Evolutionary conservation across 805 yeast genomes (phyloP).

Genomic region (Hanseniaspora mollemarum): DNA sequence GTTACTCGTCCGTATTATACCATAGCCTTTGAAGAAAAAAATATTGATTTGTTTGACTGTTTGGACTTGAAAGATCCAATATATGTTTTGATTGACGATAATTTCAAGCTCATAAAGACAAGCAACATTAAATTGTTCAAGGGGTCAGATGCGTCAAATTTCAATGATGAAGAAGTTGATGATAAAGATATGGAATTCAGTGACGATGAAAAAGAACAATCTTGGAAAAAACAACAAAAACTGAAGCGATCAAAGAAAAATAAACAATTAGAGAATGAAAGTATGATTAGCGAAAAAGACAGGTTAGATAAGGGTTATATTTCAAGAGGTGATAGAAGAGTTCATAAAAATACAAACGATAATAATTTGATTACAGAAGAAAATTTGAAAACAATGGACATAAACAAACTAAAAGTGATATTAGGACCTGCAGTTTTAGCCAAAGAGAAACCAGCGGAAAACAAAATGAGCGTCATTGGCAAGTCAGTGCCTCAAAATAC

Average conservation of each 20-base stretch:
- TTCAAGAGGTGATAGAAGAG: constrained; percentile 3
- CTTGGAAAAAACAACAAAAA: constrained; percentile 52
- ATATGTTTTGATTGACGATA: constrained; percentile 10
- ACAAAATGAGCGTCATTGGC: no score
- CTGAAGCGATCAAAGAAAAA: constrained; percentile 40
- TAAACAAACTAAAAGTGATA: constrained; percentile 13
- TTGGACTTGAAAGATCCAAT: constrained; percentile 7
- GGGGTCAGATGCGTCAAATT: constrained; percentile 92
- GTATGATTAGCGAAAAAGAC: constrained; percentile 9
- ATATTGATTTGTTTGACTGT: constrained; percentile 17
- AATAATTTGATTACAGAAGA: constrained; percentile 16
- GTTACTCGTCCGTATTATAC: constrained; percentile 72
- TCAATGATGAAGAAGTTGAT: constrained; percentile 87
- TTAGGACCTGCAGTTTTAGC: constrained; percentile 11
- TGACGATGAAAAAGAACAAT: constrained; percentile 82
- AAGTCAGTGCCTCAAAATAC: no score
- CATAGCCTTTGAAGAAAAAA: constrained; percentile 40
- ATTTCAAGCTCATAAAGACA: constrained; percentile 11
- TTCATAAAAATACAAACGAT: constrained; percentile 8
- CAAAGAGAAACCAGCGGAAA: neutral
- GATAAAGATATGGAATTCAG: constrained; percentile 90
- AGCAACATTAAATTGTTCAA: constrained; percentile 43
- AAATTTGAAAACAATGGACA: constrained; percentile 18
- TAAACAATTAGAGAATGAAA: constrained; percentile 19
- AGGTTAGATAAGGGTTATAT: constrained; percentile 10